Evolutionary conservation across 306 rosid genomes (phyloP).

Genomic region (Malus sieversii): DNA sequence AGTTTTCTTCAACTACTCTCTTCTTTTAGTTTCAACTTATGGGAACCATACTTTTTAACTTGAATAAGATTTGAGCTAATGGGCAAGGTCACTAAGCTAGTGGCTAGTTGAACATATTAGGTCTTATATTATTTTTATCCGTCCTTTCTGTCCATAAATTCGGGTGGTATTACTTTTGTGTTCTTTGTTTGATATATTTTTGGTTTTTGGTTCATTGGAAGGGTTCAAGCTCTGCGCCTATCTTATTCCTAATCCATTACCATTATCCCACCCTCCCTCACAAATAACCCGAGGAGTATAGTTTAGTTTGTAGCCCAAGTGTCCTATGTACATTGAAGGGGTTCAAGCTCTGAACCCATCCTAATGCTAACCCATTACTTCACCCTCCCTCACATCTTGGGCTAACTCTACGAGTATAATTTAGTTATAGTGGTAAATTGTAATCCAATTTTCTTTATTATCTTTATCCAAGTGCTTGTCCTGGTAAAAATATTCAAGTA

Average conservation of each 20-base stretch:
- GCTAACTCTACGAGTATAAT: background rate
- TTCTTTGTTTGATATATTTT: too few species aligned
- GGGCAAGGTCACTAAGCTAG: too few species aligned
- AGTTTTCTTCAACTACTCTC: background rate
- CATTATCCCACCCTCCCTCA: background rate
- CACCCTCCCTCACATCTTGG: background rate
- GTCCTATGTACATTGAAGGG: background rate
- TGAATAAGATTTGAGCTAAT: too few species aligned
- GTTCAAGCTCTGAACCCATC: background rate
- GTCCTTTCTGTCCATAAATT: too few species aligned
- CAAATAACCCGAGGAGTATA: background rate
- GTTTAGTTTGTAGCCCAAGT: background rate
- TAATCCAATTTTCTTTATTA: background rate
- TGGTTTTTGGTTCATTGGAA: background rate
- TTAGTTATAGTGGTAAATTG: background rate
- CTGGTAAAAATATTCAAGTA: background rate
- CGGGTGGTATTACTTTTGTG: too few species aligned
- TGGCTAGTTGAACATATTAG: too few species aligned
- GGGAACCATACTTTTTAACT: too few species aligned
- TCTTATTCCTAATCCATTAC: background rate
- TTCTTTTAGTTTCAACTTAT: background rate
- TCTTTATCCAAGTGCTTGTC: background rate
- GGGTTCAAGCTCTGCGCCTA: too few species aligned
- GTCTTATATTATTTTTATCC: too few species aligned
- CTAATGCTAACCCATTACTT: background rate